Percentiles rank a stretch among this genome's conserved stretches.
Evolutionary conservation across 257 asterid genomes (phyloP).

Genomic region (Mitragyna speciosa): DNA sequence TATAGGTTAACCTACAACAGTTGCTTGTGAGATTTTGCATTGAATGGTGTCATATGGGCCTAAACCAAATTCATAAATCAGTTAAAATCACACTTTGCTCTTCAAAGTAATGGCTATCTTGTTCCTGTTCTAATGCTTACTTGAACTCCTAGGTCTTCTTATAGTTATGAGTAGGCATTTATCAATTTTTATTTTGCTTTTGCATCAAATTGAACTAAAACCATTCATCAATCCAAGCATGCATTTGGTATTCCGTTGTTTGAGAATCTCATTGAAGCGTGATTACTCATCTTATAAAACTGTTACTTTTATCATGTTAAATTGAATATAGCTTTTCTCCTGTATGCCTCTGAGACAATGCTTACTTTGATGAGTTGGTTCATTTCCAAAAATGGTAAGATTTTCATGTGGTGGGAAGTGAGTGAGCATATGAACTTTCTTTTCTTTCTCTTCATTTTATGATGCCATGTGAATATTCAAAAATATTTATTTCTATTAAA

Average conservation of each 20-base stretch:
- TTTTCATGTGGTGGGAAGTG: slow-evolving; percentile 13
- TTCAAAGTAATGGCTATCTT: not conserved
- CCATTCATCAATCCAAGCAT: not conserved
- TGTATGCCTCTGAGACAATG: not conserved
- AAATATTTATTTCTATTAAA: not conserved
- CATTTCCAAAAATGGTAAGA: slow-evolving; percentile 14
- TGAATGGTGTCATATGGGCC: not conserved
- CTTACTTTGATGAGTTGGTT: slow-evolving; percentile 11
- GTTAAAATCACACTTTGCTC: not conserved
- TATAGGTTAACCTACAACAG: not conserved
- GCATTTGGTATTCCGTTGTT: not conserved
- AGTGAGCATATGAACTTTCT: slow-evolving; percentile 5
- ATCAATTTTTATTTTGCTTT: not conserved
- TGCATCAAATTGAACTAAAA: not conserved
- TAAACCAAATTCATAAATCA: not conserved
- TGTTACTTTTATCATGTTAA: not conserved
- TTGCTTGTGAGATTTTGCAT: not conserved
- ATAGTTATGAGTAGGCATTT: not conserved
- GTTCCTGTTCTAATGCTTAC: not conserved
- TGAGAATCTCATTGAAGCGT: not conserved
- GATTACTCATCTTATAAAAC: not conserved
- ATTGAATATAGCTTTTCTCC: not conserved
- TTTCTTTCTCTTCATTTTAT: not conserved
- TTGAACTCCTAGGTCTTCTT: not conserved
- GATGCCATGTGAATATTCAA: not conserved